A percentile compares a stretch with the other conserved stretches of the same genome.
Evolutionary conservation across 1,284 basidiomycete species (phyloP).

Genomic region (Leccinum pachyderme): DNA sequence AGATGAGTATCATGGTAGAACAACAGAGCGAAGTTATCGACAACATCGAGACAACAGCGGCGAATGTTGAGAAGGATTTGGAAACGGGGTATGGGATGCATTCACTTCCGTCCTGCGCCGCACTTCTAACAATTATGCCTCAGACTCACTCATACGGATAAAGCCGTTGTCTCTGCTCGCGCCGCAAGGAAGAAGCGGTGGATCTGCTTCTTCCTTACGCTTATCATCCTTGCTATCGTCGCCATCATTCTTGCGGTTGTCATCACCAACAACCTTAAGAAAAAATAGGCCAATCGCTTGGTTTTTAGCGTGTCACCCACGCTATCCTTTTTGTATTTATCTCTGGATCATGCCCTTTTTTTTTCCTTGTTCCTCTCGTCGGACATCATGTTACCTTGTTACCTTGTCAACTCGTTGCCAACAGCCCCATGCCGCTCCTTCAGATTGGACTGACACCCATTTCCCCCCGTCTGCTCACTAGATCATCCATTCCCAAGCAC

Average conservation of each 20-base stretch:
- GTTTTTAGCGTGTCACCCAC: not conserved
- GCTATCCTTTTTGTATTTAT: not conserved
- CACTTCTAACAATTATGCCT: slow-evolving; percentile 9
- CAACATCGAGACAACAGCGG: slow-evolving; percentile 75
- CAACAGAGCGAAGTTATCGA: slow-evolving; percentile 89
- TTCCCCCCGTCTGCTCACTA: slow-evolving; percentile 14
- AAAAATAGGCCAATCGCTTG: slow-evolving; percentile 19
- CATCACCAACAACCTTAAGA: slow-evolving; percentile 34
- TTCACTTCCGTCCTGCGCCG: not conserved
- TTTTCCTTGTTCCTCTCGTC: not conserved
- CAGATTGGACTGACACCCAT: slow-evolving; percentile 13
- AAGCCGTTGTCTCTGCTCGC: slow-evolving; percentile 85
- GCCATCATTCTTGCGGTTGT: slow-evolving; percentile 61
- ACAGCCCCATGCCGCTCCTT: slow-evolving; percentile 20
- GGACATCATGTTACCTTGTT: slow-evolving; percentile 14
- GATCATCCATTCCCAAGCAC: slow-evolving; percentile 2
- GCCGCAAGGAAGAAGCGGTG: slow-evolving; percentile 91
- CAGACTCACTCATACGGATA: slow-evolving; percentile 79
- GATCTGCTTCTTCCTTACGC: slow-evolving; percentile 83
- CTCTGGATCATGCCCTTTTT: not conserved
- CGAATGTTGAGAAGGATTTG: slow-evolving; percentile 73
- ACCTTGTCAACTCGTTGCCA: slow-evolving; percentile 5
- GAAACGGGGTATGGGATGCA: slow-evolving; percentile 63
- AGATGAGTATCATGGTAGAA: slow-evolving; percentile 90
- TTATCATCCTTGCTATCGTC: slow-evolving; percentile 62